A percentile compares a stretch with the other conserved stretches of the same genome.
Conservation (phyloP, 192 early-diverging fungal genomes). For the Rhizophagus clarus region DNA sequence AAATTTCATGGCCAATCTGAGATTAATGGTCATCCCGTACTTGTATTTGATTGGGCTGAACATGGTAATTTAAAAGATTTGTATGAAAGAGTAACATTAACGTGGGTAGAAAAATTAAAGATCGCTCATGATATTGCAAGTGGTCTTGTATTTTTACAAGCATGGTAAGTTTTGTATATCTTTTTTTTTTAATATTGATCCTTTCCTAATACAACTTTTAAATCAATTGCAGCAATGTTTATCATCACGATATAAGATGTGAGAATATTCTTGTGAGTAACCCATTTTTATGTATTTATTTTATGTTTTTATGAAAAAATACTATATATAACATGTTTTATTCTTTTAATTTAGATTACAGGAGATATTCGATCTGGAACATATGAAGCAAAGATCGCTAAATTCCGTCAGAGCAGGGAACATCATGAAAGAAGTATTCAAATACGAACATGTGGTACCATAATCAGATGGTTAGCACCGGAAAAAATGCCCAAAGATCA, state of each 20-base stretch:
- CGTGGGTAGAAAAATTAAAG: slow-evolving; percentile 1
- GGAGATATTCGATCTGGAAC: not conserved
- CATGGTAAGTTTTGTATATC: not conserved
- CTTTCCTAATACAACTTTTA: not conserved
- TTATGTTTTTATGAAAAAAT: not conserved
- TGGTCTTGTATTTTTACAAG: slow-evolving; percentile 22
- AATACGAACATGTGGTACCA: not conserved
- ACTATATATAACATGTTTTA: not conserved
- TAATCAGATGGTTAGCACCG: slow-evolving; percentile 13
- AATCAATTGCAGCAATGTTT: not conserved
- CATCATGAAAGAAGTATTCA: not conserved
- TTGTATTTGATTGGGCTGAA: slow-evolving; percentile 28
- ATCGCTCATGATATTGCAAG: slow-evolving; percentile 8
- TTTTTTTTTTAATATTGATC: not conserved
- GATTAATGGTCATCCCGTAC: not conserved
- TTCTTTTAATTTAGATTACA: not conserved
- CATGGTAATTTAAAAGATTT: slow-evolving; percentile 7
- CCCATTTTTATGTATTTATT: not conserved
- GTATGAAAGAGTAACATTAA: not conserved
- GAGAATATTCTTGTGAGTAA: slow-evolving; percentile 17
- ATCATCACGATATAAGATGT: slow-evolving; percentile 23
- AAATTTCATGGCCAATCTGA: slow-evolving; percentile 11
- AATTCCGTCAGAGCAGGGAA: slow-evolving; percentile 5
- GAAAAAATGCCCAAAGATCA: slow-evolving; percentile 9
- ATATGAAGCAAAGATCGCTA: slow-evolving; percentile 22